Evolutionary conservation across 345 rosid genomes (phyloP).

Genomic region (Boechera stricta): DNA sequence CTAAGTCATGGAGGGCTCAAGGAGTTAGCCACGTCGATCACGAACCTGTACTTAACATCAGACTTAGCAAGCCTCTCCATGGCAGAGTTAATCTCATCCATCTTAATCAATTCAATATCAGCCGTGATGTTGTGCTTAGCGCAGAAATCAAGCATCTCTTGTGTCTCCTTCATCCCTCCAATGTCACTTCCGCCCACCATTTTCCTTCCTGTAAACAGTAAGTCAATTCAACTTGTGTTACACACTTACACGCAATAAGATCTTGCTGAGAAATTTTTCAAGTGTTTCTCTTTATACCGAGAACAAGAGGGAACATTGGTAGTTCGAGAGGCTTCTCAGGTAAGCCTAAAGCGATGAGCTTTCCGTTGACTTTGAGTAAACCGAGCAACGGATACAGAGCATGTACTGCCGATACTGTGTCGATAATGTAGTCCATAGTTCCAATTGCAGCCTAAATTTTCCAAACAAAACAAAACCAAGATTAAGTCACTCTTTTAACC

Average conservation of each 20-base stretch:
- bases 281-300: conserved; percentile 50
- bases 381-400: conserved; percentile 66
- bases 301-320: conserved; percentile 70
- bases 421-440: conserved; percentile 85
- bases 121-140: conserved; percentile 75
- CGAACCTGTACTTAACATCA: conserved; percentile 91
- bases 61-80: conserved; percentile 89
- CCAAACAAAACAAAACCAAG: conserved; percentile 15
- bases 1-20: conserved; percentile 40
- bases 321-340: conserved; percentile 82
- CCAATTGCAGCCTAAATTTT: conserved; percentile 61
- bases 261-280: neutral
- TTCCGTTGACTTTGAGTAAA: conserved; percentile 76
- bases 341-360: conserved; percentile 73
- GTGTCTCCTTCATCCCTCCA: conserved; percentile 85
- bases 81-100: conserved; percentile 75
- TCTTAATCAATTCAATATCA: conserved; percentile 76
- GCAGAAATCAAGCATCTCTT: conserved; percentile 90
- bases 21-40: conserved; percentile 82
- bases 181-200: conserved; percentile 82
- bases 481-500: neutral
- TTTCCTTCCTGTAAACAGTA: conserved; percentile 56
- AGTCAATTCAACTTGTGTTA: neutral
- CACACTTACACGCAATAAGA: conserved; percentile 5
- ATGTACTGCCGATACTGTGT: conserved; percentile 86